These are phyloP conservation scores for Ceratocystiopsis brevicomis DNA, from an alignment of 2,329 filamentous ascomycete species.

Conservation along the genomic window DNA sequence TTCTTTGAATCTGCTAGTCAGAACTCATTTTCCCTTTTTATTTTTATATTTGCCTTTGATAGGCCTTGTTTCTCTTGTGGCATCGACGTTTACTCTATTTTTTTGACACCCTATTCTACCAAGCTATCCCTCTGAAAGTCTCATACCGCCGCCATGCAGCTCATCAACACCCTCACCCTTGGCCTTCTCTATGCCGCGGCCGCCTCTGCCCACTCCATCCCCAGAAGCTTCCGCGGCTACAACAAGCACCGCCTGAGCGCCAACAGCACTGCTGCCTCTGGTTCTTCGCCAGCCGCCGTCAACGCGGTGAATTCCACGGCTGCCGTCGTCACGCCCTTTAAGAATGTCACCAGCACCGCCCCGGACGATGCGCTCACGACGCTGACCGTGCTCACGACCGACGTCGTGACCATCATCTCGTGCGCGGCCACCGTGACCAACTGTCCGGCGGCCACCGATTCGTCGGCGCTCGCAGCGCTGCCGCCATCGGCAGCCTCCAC, in stretches of 20 bases:
- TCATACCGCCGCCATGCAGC: constrained; percentile 28
- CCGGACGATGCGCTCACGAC: constrained; percentile 17
- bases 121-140: background rate
- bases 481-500: constrained; percentile 9
- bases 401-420: constrained; percentile 20
- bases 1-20: constrained; percentile 9
- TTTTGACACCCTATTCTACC: background rate
- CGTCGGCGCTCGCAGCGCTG: too few species aligned
- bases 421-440: constrained; percentile 17
- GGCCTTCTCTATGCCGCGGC: constrained; percentile 24
- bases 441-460: constrained; percentile 16
- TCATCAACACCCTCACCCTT: constrained; percentile 19
- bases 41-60: constrained; percentile 8
- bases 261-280: constrained; percentile 1
- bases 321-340: background rate
- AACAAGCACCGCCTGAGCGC: constrained; percentile 18
- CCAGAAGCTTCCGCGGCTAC: constrained; percentile 9
- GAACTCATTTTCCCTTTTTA: constrained; percentile 4
- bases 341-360: background rate
- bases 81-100: constrained; percentile 1
- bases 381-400: constrained; percentile 22
- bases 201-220: constrained; percentile 21
- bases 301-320: background rate
- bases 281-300: background rate
- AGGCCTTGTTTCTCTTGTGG: constrained; percentile 11